Evolutionary conservation across 2,329 filamentous ascomycete genomes (phyloP), one percentile per base, ranked within the genome.

Genomic region (Canariomyces notabilis): DNA sequence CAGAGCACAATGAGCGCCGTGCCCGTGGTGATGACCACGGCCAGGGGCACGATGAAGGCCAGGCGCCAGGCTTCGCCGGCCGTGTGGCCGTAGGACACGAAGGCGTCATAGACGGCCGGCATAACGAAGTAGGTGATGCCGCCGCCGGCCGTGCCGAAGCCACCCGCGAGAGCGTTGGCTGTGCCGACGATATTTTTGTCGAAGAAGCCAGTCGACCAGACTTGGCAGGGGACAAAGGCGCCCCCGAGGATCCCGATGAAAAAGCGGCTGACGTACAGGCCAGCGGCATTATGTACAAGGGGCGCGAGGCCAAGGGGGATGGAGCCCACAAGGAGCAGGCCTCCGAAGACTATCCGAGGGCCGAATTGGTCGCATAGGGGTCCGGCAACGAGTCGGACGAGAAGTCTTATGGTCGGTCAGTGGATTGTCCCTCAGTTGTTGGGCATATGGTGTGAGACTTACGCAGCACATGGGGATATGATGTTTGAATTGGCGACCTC

Each of bases 91-190:
- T 74, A 60, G 6, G 67, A 59, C 18, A 86, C 77, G 18, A 95
- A 73, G 0, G 85, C 87, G 65, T 94, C 85, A 66, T 85, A 93
- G 47, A 95, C 82, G 5, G 87, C 87, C 2, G 90, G 89, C 89
- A 95, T 95, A 57, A 91, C 79, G 64, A 95, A 94, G 70, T 95
- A 95, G 2, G 89, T 95, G 55, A 95, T 85, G 46, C 90, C 90
- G 53, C 89, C 90, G 48, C 90, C 89, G 20, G 87, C 79, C 58
- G 95, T 95, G 42, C 89, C 90, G 70, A 87, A 84, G 12, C 90
- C 90, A 34, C 83, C 90, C 1, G 89, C 84, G 15, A 95, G 68
- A 2, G 88, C 85, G 61, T 95, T 96, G 51, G 89, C 87, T 5
- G 87, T 90, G 38, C 90, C 90, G 15, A 95, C 85, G 20, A 95